phyloP scores from a whole-genome alignment of 495 filamentous ascomycete genomes.

The Lepidopterella palustris region DNA sequence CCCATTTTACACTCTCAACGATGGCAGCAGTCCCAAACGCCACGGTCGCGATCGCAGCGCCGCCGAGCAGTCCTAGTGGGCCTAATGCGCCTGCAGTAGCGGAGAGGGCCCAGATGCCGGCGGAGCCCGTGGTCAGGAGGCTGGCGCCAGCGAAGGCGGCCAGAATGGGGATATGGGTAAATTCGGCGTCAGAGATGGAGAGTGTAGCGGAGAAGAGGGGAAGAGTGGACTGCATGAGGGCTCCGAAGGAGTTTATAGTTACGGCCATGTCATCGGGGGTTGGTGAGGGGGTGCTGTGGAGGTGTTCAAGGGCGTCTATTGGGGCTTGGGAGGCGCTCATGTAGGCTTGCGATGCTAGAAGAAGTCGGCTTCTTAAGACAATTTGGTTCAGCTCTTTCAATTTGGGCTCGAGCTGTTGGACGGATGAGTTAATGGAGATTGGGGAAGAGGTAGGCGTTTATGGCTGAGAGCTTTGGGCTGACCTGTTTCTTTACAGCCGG shows the following conservation, averaged over 20 bases:
- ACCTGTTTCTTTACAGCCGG: neutral
- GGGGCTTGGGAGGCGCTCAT: neutral
- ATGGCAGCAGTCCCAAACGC: neutral
- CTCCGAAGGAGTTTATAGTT: neutral
- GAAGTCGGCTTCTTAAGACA: neutral
- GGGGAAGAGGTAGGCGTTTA: neutral
- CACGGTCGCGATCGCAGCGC: neutral
- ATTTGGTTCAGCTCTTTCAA: neutral
- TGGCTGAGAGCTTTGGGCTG: neutral
- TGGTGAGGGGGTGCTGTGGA: neutral
- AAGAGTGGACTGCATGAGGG: neutral
- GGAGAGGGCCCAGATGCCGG: neutral
- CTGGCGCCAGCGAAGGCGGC: neutral
- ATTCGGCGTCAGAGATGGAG: neutral
- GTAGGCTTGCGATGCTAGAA: neutral
- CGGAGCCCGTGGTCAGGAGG: neutral
- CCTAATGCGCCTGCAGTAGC: neutral
- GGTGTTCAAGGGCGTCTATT: neutral
- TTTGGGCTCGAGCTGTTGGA: neutral
- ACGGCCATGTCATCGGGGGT: neutral
- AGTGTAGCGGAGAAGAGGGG: neutral
- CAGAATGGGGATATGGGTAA: neutral
- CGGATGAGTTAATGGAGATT: neutral
- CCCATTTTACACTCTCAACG: neutral
- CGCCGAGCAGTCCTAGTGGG: neutral